Conservation (phyloP, 2,329 filamentous ascomycete genomes). For the Hymenoscyphus repandus region DNA sequence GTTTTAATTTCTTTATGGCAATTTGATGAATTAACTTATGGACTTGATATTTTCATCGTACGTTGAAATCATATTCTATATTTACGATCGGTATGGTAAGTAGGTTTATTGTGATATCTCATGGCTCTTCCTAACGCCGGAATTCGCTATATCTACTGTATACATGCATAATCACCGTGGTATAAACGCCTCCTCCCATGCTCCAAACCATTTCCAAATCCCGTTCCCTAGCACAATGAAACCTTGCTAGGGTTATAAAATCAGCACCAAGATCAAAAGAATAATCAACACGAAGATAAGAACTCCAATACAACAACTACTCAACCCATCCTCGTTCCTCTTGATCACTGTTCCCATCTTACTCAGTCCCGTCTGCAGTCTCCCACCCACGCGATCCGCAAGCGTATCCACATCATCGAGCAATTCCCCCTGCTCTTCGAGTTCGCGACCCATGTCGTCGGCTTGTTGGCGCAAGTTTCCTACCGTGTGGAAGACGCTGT, state of each 20-base stretch:
- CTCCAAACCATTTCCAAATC: not conserved
- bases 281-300: slow-evolving; percentile 86
- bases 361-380: slow-evolving; percentile 79
- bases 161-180: too few relatives aligned
- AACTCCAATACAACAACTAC: slow-evolving; percentile 85
- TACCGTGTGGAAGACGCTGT: slow-evolving; percentile 89
- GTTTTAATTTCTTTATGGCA: too few relatives aligned
- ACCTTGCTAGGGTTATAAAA: slow-evolving; percentile 39
- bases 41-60: too few relatives aligned
- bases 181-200: not conserved
- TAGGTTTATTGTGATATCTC: too few relatives aligned
- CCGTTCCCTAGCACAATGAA: too few relatives aligned
- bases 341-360: slow-evolving; percentile 80
- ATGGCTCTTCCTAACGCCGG: too few relatives aligned
- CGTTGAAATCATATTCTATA: too few relatives aligned
- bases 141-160: too few relatives aligned
- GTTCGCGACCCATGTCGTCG: slow-evolving; percentile 89
- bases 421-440: slow-evolving; percentile 91
- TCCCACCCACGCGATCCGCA: slow-evolving; percentile 80
- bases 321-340: slow-evolving; percentile 82
- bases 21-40: too few relatives aligned
- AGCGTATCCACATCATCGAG: slow-evolving; percentile 78
- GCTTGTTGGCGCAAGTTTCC: slow-evolving; percentile 87
- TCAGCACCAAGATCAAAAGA: slow-evolving; percentile 71
- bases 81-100: too few relatives aligned